Evolutionary conservation across 208 protist genomes (phyloP).

Genomic region (Tritrichomonas foetus): DNA sequence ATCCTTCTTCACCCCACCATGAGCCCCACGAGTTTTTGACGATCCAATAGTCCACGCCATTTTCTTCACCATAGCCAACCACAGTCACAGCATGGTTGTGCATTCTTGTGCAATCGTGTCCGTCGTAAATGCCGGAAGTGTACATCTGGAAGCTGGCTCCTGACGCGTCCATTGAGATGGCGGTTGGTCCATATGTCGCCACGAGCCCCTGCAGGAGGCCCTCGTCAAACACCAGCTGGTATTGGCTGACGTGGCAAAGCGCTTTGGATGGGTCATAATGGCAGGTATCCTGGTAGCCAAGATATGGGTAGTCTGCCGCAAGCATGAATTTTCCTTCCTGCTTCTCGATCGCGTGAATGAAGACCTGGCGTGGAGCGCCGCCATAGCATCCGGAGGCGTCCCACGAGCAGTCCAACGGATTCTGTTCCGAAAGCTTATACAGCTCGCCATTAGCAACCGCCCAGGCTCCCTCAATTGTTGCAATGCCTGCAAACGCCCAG

Average conservation of each 20-base stretch:
- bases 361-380: not conserved
- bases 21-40: conserved; percentile 57
- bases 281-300: not conserved
- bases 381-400: not conserved
- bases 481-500: not conserved
- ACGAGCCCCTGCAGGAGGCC: not conserved
- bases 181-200: not conserved
- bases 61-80: conserved; percentile 55
- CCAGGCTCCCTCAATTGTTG: not conserved
- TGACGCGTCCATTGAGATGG: not conserved
- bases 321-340: not conserved
- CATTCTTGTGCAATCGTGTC: conserved; percentile 39
- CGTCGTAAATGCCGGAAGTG: conserved; percentile 48
- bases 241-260: not conserved
- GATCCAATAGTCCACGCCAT: conserved; percentile 48
- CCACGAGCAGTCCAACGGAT: not conserved
- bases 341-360: not conserved
- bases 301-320: not conserved
- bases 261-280: not conserved
- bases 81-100: conserved; percentile 53
- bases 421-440: not conserved
- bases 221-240: too few species aligned
- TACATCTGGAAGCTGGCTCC: conserved; percentile 52
- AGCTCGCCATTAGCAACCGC: not conserved
- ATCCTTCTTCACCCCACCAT: conserved; percentile 50